A percentile compares a stretch with the other conserved stretches of the same genome.
Conservation (phyloP, 805 yeast genomes). For the Brettanomyces naardenensis region DNA sequence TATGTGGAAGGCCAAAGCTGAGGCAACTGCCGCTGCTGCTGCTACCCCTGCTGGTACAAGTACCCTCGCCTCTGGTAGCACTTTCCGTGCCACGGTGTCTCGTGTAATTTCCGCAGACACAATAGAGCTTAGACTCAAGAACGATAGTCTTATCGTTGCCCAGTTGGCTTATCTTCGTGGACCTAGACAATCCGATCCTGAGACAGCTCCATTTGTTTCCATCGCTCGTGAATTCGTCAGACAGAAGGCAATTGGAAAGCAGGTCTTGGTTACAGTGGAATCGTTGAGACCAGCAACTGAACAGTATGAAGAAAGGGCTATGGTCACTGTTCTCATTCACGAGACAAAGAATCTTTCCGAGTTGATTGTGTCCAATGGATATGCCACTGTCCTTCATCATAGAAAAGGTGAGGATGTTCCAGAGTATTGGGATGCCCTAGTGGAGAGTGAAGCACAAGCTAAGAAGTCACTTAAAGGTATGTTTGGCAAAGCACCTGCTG, state of each 20-base stretch:
- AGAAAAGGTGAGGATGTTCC: slow-evolving; percentile 67
- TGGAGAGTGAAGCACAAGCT: slow-evolving; percentile 62
- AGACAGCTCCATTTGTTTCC: slow-evolving; percentile 47
- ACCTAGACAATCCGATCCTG: slow-evolving; percentile 58
- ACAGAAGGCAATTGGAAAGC: slow-evolving; percentile 60
- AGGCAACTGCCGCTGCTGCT: slow-evolving; percentile 7
- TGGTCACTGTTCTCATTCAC: slow-evolving; percentile 46
- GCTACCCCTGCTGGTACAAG: slow-evolving; percentile 12
- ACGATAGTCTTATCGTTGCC: slow-evolving; percentile 51
- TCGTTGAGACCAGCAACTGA: slow-evolving; percentile 56
- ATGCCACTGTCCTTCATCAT: slow-evolving; percentile 72
- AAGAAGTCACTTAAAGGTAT: slow-evolving; percentile 53
- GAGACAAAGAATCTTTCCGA: slow-evolving; percentile 56
- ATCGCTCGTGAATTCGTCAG: slow-evolving; percentile 73
- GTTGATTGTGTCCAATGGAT: slow-evolving; percentile 54
- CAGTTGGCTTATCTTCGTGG: slow-evolving; percentile 72
- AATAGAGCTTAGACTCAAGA: slow-evolving; percentile 40
- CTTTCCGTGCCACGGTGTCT: slow-evolving; percentile 46
- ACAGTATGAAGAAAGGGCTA: slow-evolving; percentile 55
- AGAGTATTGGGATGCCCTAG: slow-evolving; percentile 66
- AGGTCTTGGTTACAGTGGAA: slow-evolving; percentile 52
- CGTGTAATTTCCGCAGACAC: slow-evolving; percentile 67
- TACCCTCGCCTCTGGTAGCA: slow-evolving; percentile 35
- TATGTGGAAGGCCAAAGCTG: slow-evolving; percentile 39
- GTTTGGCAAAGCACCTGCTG: slow-evolving; percentile 48